Evolutionary conservation across 2,329 filamentous ascomycete genomes (phyloP), one percentile per base, ranked within the genome.

Genomic region (Arthrobotrys pseudoclavata): DNA sequence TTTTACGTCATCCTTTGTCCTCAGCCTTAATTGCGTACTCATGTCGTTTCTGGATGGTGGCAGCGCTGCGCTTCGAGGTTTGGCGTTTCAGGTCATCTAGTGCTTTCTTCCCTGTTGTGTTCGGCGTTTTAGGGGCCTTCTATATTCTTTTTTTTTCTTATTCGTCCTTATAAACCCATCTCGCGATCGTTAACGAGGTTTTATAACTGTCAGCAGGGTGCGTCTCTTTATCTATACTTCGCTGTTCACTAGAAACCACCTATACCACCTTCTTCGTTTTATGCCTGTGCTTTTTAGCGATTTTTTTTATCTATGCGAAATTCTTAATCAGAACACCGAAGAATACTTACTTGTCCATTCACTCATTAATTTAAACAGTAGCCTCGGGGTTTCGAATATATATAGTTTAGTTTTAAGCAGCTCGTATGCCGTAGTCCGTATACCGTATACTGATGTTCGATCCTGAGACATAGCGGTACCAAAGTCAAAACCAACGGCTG

Each of bases 91-190:
- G 24, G 15, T 48, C 60, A 22, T 0, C 24, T 15, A 47, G 48
- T 63, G n/a, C 24, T 69, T 42, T n/a, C 20, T 20, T 20, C 42
- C 7, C 12, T 45, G 15, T 9, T 18, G 20, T 40, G 26, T 60
- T 60, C 50, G 48, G 50, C 61, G 55, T 64, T 68, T 57, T 9
- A 48, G 34, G 42, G 60, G 18, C 15, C 18, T 24, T 24, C 20
- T 45, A n/a, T 20, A 10, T 34, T 48, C 31, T 12, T 24, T 20
- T 5, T 6, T 18, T 13, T 40, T 55, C 47, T 24, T 34, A 29
- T 47, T 62, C n/a, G 7, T 45, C 9, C 15, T 18, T n/a, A 42
- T 42, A 42, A 29, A 29, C 29, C 29, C 15, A 18, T 13, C 20
- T 42, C 26, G 15, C n/a, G 2, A 45, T 42, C n/a, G 10, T 12